Conservation (phyloP, 768 basidiomycete species). For the Pleurotus djamor region DNA sequence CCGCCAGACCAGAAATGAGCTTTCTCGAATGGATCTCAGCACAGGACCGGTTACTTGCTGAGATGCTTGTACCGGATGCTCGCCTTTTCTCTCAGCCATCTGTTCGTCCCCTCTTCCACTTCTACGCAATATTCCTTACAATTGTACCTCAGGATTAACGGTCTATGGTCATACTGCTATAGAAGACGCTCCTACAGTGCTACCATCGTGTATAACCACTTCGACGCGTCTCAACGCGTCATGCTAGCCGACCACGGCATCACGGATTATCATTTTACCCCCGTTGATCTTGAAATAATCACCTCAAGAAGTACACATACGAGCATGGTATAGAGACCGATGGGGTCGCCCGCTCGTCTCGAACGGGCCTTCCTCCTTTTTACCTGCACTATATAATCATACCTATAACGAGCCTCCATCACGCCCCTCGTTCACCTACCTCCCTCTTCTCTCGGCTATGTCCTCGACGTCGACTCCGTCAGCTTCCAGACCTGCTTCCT, state of each 20-base stretch:
- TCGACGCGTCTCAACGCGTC: background rate
- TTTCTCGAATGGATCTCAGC: background rate
- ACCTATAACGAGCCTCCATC: background rate
- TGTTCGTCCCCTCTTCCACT: background rate
- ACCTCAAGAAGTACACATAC: background rate
- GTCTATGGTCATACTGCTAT: no score
- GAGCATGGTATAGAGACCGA: background rate
- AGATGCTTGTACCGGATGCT: background rate
- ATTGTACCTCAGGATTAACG: no score
- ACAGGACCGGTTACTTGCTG: background rate
- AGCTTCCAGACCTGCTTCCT: background rate
- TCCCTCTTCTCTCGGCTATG: slow-evolving; percentile 1
- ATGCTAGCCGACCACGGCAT: background rate
- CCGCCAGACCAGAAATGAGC: background rate
- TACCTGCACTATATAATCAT: background rate
- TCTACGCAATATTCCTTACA: no score
- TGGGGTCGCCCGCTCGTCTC: slow-evolving; percentile 1
- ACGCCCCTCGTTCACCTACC: background rate
- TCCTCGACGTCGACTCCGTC: background rate
- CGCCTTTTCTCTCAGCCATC: background rate
- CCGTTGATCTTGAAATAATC: background rate
- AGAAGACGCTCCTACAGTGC: no score
- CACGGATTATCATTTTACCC: background rate
- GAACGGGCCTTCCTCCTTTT: background rate
- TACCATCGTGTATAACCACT: background rate